phyloP scores from a whole-genome alignment of 306 rosid genomes.

The Prunus kanzakura region DNA sequence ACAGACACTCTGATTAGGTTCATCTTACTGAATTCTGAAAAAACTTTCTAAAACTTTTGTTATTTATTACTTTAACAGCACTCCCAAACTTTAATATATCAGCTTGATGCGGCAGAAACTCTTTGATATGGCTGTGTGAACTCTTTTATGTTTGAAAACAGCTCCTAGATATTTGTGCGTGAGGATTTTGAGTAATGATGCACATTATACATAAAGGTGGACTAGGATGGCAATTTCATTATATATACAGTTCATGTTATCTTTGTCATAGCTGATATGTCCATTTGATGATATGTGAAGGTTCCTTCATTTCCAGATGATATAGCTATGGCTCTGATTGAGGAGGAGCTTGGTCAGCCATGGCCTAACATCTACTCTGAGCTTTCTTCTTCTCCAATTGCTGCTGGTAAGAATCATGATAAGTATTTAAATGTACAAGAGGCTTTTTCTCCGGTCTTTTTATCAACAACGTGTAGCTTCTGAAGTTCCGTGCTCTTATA shows the following conservation, averaged over 20 bases:
- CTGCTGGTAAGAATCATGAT: constrained; percentile 73
- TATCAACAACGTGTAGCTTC: constrained; percentile 23
- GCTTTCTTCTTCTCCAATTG: constrained; percentile 91
- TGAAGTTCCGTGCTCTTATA: constrained; percentile 19
- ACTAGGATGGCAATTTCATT: not conserved
- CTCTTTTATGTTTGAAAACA: not conserved
- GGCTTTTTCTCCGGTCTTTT: not conserved
- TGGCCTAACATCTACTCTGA: constrained; percentile 89
- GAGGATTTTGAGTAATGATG: not conserved
- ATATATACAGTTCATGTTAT: constrained; percentile 14
- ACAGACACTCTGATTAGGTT: not conserved
- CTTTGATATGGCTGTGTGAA: not conserved
- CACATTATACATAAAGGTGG: not conserved
- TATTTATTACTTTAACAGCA: not conserved
- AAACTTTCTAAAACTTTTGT: not conserved
- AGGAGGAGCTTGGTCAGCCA: constrained; percentile 98
- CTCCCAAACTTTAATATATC: not conserved
- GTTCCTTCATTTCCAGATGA: constrained; percentile 99
- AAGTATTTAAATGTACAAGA: constrained; percentile 33
- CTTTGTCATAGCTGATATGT: constrained; percentile 33
- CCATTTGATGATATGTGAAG: constrained; percentile 43
- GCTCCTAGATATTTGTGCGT: not conserved
- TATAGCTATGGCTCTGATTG: constrained; percentile 91
- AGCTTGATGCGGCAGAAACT: not conserved
- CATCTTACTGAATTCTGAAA: not conserved